These are phyloP conservation scores for Apiotrichum gracile DNA, from an alignment of 1,284 basidiomycete genomes.

Conservation along the genomic window DNA sequence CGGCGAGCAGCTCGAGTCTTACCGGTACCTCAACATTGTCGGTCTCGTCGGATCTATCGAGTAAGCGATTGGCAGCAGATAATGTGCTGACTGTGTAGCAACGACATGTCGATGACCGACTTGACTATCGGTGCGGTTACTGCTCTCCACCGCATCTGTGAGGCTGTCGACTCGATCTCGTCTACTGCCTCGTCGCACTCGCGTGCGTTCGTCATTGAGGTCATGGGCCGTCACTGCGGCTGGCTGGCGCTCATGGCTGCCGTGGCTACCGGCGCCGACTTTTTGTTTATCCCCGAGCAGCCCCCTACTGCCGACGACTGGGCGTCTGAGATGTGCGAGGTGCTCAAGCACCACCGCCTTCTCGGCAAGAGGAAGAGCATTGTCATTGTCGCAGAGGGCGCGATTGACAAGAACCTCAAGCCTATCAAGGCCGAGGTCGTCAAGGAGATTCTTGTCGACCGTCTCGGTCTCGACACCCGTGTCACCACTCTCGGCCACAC, in stretches of 20 bases:
- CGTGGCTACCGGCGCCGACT: constrained; percentile 90
- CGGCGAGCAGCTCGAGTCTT: constrained; percentile 61
- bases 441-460: constrained; percentile 78
- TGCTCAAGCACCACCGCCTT: constrained; percentile 81
- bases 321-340: constrained; percentile 88
- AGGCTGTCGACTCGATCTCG: constrained; percentile 96
- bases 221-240: constrained; percentile 98
- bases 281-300: constrained; percentile 91
- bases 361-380: constrained; percentile 96
- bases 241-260: constrained; percentile 94
- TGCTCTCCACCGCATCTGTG: constrained; percentile 92
- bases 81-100: constrained; percentile 47
- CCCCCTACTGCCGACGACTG: constrained; percentile 75
- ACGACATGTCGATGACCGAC: constrained; percentile 97
- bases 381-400: constrained; percentile 95
- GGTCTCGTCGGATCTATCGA: constrained; percentile 97
- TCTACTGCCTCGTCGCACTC: constrained; percentile 94
- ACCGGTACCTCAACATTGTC: constrained; percentile 87
- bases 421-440: constrained; percentile 87
- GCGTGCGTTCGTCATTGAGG: constrained; percentile 95
- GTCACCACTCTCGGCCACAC: constrained; percentile 99
- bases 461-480: constrained; percentile 86
- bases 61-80: constrained; percentile 23
- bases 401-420: constrained; percentile 77
- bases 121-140: constrained; percentile 95